Evolutionary conservation across 2,329 filamentous ascomycete genomes (phyloP), one percentile per base, ranked within the genome.

Genomic region (Beauveria medogensis): DNA sequence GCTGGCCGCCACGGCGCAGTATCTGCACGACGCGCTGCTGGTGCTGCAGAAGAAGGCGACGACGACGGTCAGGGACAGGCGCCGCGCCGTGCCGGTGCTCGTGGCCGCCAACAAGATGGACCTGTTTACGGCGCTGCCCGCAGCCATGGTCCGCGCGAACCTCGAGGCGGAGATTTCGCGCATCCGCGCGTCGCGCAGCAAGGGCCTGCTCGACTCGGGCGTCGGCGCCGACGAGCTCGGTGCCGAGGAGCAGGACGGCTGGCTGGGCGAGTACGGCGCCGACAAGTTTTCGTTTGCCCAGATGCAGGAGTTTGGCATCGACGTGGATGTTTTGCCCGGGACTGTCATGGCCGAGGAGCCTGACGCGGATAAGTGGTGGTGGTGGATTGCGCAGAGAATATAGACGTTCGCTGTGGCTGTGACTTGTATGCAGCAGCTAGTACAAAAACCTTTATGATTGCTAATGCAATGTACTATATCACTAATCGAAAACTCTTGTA

Each of bases 61-160:
- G 34, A 67, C 67, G 37, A 71, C 68, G 54, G 64, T 67, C 60
- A 74, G 71, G 65, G 64, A 69, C 48, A 73, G 70, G 67, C 64
- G 63, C 1, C 64, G 63, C 2, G 65, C 80, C 51, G 80, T 94
- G 9, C 86, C 90, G 0, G 81, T 99, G 8, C 80, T 99, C 41
- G 79, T 99, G 40, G 92, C 92, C 2, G 92, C 92, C 59, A 99
- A 97, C 75, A 99, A 99, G 80, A 83, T 92, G 71, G 94, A 99
- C 72, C 80, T 99, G 1, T 99, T 99, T 72, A 97, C 94, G 0
- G 91, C 93, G 8, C 77, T 97, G 56, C 94, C 94, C 0, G 84
- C 90, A 0, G 81, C 83, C 6, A 79, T 95, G 37, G 90, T 97
- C 62, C 88, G 84, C 73, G 80, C 81, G 58, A 84, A 83, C 65